A percentile compares a stretch with the other conserved stretches of the same genome.
Evolutionary conservation across 495 filamentous ascomycete genomes (phyloP).

Genomic region (Saxophila tyrrhenica): DNA sequence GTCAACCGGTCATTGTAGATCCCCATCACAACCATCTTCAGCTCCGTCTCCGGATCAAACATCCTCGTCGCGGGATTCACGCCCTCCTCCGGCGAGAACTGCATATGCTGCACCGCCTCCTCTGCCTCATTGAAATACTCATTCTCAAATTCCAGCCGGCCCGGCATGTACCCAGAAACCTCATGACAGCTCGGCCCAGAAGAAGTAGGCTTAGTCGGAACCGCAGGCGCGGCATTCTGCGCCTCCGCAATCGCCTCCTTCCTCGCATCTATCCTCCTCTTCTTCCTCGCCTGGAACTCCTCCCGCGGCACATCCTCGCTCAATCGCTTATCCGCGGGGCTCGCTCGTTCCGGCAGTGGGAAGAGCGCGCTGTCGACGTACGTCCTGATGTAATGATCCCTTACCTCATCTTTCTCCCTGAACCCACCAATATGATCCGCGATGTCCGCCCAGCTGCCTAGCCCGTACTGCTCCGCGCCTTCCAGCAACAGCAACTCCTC

Average conservation of each 20-base stretch:
- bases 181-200: slow-evolving; percentile 93
- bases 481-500: slow-evolving; percentile 88
- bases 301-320: slow-evolving; percentile 73
- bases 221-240: slow-evolving; percentile 72
- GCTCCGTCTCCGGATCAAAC: slow-evolving; percentile 83
- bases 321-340: slow-evolving; percentile 65
- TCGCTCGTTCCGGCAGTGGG: slow-evolving; percentile 72
- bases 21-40: slow-evolving; percentile 97
- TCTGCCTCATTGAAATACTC: slow-evolving; percentile 97
- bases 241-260: slow-evolving; percentile 81
- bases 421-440: slow-evolving; percentile 96
- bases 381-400: slow-evolving; percentile 80
- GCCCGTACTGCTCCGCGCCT: slow-evolving; percentile 92
- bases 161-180: slow-evolving; percentile 97
- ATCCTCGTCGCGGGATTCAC: slow-evolving; percentile 71
- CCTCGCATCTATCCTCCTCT: slow-evolving; percentile 82
- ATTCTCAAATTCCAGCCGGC: slow-evolving; percentile 92
- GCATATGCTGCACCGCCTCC: slow-evolving; percentile 95
- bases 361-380: slow-evolving; percentile 76
- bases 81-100: slow-evolving; percentile 93
- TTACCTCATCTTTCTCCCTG: slow-evolving; percentile 85
- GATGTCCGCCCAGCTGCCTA: slow-evolving; percentile 96
- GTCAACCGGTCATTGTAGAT: slow-evolving; percentile 94
- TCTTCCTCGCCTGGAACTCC: slow-evolving; percentile 88
- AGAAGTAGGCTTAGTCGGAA: slow-evolving; percentile 72